phyloP scores from a whole-genome alignment of 176 grass and related monocot species.

The Secale cereale region DNA sequence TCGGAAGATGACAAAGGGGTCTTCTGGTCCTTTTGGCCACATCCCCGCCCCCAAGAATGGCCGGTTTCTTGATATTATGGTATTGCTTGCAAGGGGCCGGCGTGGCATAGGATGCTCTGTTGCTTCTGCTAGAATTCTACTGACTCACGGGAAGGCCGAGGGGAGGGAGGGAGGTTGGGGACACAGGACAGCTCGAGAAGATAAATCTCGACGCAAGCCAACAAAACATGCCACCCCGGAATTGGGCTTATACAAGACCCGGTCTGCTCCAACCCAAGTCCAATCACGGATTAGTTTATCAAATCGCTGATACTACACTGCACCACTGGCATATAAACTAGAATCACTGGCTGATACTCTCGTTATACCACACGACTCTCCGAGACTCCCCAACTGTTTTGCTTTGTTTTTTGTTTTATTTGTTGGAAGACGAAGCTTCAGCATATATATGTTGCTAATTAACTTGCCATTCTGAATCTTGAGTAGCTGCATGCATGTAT shows the following conservation, averaged over 20 bases:
- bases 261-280: slow-evolving; percentile 29
- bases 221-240: slow-evolving; percentile 50
- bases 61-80: slow-evolving; percentile 41
- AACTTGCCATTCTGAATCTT: not conserved
- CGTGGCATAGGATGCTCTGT: slow-evolving; percentile 48
- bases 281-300: slow-evolving; percentile 20
- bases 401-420: no score
- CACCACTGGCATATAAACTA: slow-evolving; percentile 6
- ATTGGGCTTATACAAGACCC: slow-evolving; percentile 28
- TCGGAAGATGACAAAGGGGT: slow-evolving; percentile 20
- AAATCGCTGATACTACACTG: not conserved
- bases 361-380: not conserved
- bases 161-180: slow-evolving; percentile 25
- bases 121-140: slow-evolving; percentile 16
- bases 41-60: slow-evolving; percentile 36
- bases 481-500: not conserved
- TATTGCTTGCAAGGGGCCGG: not conserved
- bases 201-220: slow-evolving; percentile 26
- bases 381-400: not conserved
- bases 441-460: no score
- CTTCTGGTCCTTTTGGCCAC: not conserved
- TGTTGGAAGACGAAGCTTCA: no score
- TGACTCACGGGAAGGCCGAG: slow-evolving; percentile 57
- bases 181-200: slow-evolving; percentile 43
- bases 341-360: not conserved